phyloP scores from a whole-genome alignment of 2,329 filamentous ascomycete genomes.

The Aspergillus novoparasiticus region DNA sequence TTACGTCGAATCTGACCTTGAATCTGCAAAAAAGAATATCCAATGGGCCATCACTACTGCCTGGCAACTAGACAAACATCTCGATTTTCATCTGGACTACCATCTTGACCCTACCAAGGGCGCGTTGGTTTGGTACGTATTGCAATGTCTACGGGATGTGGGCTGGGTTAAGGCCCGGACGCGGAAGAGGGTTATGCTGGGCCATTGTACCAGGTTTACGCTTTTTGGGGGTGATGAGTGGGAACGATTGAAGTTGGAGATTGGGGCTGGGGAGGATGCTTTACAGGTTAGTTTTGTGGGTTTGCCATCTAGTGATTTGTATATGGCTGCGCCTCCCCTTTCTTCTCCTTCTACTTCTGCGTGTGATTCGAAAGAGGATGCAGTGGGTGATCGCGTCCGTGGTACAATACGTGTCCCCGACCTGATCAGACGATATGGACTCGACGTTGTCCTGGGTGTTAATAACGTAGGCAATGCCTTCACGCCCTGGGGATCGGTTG shows the following conservation, averaged over 20 bases:
- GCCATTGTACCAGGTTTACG: conserved; percentile 69
- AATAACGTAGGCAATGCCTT: conserved; percentile 78
- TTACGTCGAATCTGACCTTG: conserved; percentile 63
- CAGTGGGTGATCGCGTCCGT: conserved; percentile 43
- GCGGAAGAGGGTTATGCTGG: conserved; percentile 59
- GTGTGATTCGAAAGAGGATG: neutral
- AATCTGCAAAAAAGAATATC: conserved; percentile 59
- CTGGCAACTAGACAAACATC: conserved; percentile 53
- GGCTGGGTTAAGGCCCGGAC: conserved; percentile 51
- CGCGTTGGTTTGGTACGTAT: conserved; percentile 57
- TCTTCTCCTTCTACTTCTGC: neutral
- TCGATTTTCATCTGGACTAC: conserved; percentile 75
- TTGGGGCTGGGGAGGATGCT: conserved; percentile 40
- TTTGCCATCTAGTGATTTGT: conserved; percentile 70
- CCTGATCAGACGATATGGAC: conserved; percentile 60
- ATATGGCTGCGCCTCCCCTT: conserved; percentile 64
- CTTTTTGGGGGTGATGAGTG: conserved; percentile 57
- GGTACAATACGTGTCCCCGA: conserved; percentile 65
- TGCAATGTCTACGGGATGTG: conserved; percentile 53
- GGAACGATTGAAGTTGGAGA: conserved; percentile 49
- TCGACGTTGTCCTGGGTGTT: conserved; percentile 65
- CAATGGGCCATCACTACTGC: conserved; percentile 64
- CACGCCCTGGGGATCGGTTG: conserved; percentile 68
- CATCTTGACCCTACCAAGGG: conserved; percentile 56
- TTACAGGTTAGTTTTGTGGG: conserved; percentile 69